Evolutionary conservation across 345 rosid genomes (phyloP), one percentile per base, ranked within the genome.

Genomic region (Corchorus capsularis): DNA sequence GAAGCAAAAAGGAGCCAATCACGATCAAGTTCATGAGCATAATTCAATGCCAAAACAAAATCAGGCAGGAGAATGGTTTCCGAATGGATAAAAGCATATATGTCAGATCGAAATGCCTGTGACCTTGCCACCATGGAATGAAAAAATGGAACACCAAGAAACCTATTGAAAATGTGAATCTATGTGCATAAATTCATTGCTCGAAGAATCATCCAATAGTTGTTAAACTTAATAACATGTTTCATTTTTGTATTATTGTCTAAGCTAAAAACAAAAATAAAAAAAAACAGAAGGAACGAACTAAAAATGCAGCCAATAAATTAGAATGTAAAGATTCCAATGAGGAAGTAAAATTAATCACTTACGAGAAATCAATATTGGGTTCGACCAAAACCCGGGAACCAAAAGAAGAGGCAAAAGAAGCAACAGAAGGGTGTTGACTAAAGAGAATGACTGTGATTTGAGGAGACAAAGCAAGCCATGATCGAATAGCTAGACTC

Each of bases 1-100:
- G 92, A 92, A 84, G 97, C 90, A 46, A 91, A 83, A 53, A 96
- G 94, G 78, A 93, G 88, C 98, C 98, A 95, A 55, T 88, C 90
- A 39, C 50, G 73, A 62, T 89, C 86, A 22, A 87, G 84, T 74
- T 82, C 46, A 77, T 84, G 82, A 85, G 93, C 93, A 78, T 80
- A 80, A 75, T 77, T 86, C 76, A 96, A 59, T 17, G 92, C 72
- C 22, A 88, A 82, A 64, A 92, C 37, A 56, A 93, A 85, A 83
- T 91, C 88, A 6, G 91, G 83, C 6, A 93, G 66, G 13, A 92
- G 83, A 82, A 92, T 69, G 73, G 93, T 86, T 77, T 85, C 74
- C 1, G 89, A 80, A 79, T 93, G 81, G 53, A 88, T 74, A 7
- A 92, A 82, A 72, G 87, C 91, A 35, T 78, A 79, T 74, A 96